These are phyloP conservation scores for Penicillium sp. DNA, from an alignment of 2,329 filamentous ascomycete species.

Conservation along the genomic window DNA sequence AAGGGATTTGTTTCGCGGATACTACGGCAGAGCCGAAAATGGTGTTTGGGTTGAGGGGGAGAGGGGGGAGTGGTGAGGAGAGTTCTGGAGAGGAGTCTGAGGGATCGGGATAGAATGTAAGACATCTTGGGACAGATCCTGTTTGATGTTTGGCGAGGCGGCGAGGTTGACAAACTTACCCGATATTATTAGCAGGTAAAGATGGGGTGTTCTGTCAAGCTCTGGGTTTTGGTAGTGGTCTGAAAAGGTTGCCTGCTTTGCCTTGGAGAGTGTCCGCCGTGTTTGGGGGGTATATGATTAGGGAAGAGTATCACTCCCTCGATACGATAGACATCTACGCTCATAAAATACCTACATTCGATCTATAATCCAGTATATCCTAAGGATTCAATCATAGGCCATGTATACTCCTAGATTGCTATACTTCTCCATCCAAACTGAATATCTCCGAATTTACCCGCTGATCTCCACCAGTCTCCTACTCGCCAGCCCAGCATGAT, in stretches of 20 bases:
- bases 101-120: neutral
- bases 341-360: too few species aligned
- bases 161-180: too few species aligned
- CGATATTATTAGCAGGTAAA: neutral
- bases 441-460: conserved; percentile 4
- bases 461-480: conserved; percentile 3
- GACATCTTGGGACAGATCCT: neutral
- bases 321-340: neutral
- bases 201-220: neutral
- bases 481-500: neutral
- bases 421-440: neutral
- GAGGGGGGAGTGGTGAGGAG: conserved; percentile 1
- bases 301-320: neutral
- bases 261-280: neutral
- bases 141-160: neutral
- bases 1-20: conserved; percentile 56
- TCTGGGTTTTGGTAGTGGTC: neutral
- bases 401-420: neutral
- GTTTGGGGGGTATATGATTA: neutral
- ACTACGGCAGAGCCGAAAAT: conserved; percentile 49
- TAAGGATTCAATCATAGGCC: neutral
- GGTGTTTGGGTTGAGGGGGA: conserved; percentile 42
- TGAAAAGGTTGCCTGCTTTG: conserved; percentile 5
- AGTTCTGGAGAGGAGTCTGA: neutral
- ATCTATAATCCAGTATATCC: neutral